A percentile compares a stretch with the other conserved stretches of the same genome.
These are phyloP conservation scores for Senna siamea DNA, from an alignment of 306 rosid species.

Conservation along the genomic window DNA sequence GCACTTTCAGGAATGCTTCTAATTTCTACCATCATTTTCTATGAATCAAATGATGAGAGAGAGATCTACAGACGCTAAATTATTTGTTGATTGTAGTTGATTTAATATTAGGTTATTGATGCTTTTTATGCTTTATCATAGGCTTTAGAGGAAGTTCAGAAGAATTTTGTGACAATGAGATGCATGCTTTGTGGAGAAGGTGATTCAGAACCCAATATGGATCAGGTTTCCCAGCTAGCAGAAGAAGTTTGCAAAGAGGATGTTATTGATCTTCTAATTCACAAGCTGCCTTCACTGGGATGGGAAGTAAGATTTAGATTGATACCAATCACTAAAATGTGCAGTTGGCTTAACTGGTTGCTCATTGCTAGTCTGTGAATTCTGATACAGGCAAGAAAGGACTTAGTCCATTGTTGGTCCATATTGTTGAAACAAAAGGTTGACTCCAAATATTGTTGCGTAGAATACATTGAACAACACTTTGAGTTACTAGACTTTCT, in stretches of 20 bases:
- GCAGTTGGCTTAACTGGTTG: conserved; percentile 29
- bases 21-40: conserved; percentile 26
- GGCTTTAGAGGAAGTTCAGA: conserved; percentile 96
- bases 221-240: conserved; percentile 78
- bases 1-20: conserved; percentile 8
- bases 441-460: conserved; percentile 63
- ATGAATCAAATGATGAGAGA: conserved; percentile 25
- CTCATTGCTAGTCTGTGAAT: conserved; percentile 43
- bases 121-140: conserved; percentile 38
- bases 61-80: not conserved
- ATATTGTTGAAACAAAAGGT: conserved; percentile 84
- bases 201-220: conserved; percentile 82
- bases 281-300: conserved; percentile 81
- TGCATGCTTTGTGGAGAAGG: conserved; percentile 88
- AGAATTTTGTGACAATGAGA: conserved; percentile 79
- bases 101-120: conserved; percentile 30
- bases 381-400: conserved; percentile 87
- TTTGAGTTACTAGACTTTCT: conserved; percentile 81
- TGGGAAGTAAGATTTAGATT: conserved; percentile 87
- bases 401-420: conserved; percentile 88
- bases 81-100: conserved; percentile 11
- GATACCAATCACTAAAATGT: conserved; percentile 14
- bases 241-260: conserved; percentile 90
- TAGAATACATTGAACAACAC: conserved; percentile 82
- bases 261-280: conserved; percentile 72